Evolutionary conservation across 495 filamentous ascomycete genomes (phyloP).

Genomic region (Aspergillus saccharolyticus): DNA sequence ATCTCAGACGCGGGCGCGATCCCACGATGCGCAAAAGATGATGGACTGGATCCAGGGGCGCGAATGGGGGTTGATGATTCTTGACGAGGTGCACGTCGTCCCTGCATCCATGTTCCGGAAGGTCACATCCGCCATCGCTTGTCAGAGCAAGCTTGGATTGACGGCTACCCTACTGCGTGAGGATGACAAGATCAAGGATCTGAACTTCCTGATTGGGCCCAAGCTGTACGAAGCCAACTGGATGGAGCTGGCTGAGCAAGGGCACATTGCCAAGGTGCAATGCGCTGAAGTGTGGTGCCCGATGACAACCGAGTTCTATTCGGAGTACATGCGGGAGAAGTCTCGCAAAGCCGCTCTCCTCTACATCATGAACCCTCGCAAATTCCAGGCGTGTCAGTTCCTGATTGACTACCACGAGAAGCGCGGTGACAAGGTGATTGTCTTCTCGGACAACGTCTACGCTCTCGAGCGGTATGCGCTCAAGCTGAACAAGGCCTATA

Average conservation of each 20-base stretch:
- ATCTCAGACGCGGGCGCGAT: conserved; percentile 76
- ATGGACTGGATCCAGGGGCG: conserved; percentile 90
- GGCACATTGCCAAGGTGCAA: conserved; percentile 95
- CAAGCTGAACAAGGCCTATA: conserved; percentile 82
- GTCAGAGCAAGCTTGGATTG: conserved; percentile 93
- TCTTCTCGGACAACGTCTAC: conserved; percentile 98
- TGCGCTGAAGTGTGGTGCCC: conserved; percentile 99
- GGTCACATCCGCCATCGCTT: conserved; percentile 84
- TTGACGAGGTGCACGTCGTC: conserved; percentile 98
- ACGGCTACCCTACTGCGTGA: conserved; percentile 93
- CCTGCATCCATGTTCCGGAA: conserved; percentile 93
- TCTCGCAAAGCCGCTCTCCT: conserved; percentile 66
- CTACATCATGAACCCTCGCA: conserved; percentile 96
- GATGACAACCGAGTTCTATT: conserved; percentile 98
- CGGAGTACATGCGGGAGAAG: conserved; percentile 77
- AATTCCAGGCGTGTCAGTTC: conserved; percentile 95
- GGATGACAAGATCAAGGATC: conserved; percentile 95
- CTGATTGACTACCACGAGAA: conserved; percentile 97
- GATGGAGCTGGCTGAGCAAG: conserved; percentile 97
- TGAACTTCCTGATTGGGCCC: conserved; percentile 96
- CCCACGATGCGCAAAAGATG: conserved; percentile 93
- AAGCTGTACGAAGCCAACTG: conserved; percentile 98
- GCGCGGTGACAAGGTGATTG: conserved; percentile 96
- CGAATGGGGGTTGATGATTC: conserved; percentile 97
- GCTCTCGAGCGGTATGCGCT: conserved; percentile 80